These are phyloP conservation scores for Piromyces finnis DNA, from an alignment of 192 early-diverging fungal genomes.

Conservation along the genomic window DNA sequence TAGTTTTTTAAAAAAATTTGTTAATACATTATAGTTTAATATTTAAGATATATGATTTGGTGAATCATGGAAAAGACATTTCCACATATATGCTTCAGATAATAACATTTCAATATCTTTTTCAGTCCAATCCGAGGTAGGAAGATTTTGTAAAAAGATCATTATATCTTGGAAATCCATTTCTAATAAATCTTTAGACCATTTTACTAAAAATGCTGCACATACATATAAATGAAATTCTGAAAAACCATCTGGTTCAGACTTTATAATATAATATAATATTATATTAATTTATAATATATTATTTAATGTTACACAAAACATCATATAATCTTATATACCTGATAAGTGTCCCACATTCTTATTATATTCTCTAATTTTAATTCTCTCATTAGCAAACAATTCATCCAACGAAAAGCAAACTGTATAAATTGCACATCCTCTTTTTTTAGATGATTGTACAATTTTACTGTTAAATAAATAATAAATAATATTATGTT, in stretches of 20 bases:
- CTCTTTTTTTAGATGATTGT: constrained; percentile 65
- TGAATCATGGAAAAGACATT: constrained; percentile 80
- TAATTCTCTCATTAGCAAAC: constrained; percentile 91
- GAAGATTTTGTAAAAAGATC: constrained; percentile 78
- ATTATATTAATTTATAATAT: no score
- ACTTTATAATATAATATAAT: no score
- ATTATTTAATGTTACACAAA: no score
- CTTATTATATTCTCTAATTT: constrained; percentile 70
- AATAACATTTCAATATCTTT: constrained; percentile 88
- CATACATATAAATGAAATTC: constrained; percentile 98
- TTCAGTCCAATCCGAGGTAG: constrained; percentile 68
- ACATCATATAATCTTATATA: no score
- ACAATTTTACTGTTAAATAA: constrained; percentile 38
- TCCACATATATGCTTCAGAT: constrained; percentile 94
- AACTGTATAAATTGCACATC: constrained; percentile 97
- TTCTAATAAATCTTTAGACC: constrained; percentile 63
- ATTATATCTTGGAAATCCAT: constrained; percentile 92
- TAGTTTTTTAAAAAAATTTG: no score
- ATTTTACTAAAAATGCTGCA: constrained; percentile 92
- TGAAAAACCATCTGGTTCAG: constrained; percentile 77
- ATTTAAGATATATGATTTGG: constrained; percentile 42
- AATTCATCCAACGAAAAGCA: constrained; percentile 99
- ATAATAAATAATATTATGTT: no score
- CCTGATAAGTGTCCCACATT: constrained; percentile 98
- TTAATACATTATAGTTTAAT: no score